Evolutionary conservation across 1,284 basidiomycete genomes (phyloP), one percentile per base, ranked within the genome.

Genomic region (Rhodotorula sp.): DNA sequence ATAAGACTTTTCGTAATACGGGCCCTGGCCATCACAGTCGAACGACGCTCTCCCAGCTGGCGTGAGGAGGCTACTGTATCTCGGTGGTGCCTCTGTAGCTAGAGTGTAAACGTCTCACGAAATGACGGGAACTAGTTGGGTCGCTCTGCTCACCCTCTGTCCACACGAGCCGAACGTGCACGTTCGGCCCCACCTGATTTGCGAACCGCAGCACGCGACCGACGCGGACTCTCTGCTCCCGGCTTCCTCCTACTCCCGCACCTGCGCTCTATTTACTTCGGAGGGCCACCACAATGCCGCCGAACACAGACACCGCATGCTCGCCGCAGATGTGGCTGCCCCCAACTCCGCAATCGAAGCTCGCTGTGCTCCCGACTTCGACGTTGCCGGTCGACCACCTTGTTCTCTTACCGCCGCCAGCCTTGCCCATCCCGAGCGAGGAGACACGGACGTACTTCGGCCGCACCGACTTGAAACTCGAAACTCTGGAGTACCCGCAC

Each of bases 331-430:
- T 26, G 17, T 66, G 66, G 70, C 3, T 44, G 14, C 62, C 71
- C 12, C 63, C 68, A 10, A 71, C 69, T 1, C 73, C 62, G 4
- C 67, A 24, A 10, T 62, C 67, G 33, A 62, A 54, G 44, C 56
- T 71, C 60, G 61, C 66, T 26, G 60, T 60, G 7, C 62, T 71
- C 48, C 64, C 58, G 17, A 20, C 30, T 14, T 60, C 58, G 20
- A 66, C 57, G 4, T 65, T 71, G 1, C 66, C 69, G 14, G 54
- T 64, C 62, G 66, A 71, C 60, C 69, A 71, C 60, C 69, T 71
- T 51, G 69, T 67, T 6, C 66, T 71, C 18, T 55, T 67, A 4
- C 69, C 69, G 45, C 62, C 66, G n/a, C 69, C 64, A 3, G 24
- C 63, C 30, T 48, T 67, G 15, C 60, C 53, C 4, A 7, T 26